A percentile compares a stretch with the other conserved stretches of the same genome.
Evolutionary conservation across 176 grass and related monocot genomes (phyloP).

Genomic region (Paspalum vaginatum): DNA sequence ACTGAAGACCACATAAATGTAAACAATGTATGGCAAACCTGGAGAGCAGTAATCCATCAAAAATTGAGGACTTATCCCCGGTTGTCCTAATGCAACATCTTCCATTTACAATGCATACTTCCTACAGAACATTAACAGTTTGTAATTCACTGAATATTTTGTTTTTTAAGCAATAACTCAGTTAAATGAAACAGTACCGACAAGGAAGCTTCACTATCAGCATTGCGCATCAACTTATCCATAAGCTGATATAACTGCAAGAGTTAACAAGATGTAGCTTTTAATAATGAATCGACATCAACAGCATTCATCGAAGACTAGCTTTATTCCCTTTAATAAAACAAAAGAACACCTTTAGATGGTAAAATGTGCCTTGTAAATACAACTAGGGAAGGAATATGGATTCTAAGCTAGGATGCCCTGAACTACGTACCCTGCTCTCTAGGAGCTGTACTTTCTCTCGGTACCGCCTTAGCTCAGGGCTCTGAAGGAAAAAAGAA

Average conservation of each 20-base stretch:
- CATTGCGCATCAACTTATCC: constrained; percentile 62
- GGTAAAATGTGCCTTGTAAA: constrained; percentile 15
- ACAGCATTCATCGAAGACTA: constrained; percentile 22
- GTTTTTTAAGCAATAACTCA: constrained; percentile 32
- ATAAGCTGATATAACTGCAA: constrained; percentile 77
- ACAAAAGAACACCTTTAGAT: not conserved
- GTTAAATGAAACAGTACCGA: constrained; percentile 63
- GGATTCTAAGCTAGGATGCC: not conserved
- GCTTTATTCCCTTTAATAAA: not conserved
- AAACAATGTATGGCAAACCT: constrained; percentile 45
- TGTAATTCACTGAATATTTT: constrained; percentile 25
- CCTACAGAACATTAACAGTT: constrained; percentile 53
- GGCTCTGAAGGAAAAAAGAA: constrained; percentile 48
- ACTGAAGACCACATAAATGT: constrained; percentile 10
- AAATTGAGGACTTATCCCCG: constrained; percentile 34
- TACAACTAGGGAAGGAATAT: not conserved
- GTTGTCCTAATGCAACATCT: constrained; percentile 68
- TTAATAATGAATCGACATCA: constrained; percentile 11
- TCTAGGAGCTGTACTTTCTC: constrained; percentile 64
- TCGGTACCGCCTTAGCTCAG: constrained; percentile 62
- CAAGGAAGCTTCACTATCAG: constrained; percentile 54
- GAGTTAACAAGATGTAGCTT: constrained; percentile 29
- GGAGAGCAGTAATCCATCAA: constrained; percentile 69
- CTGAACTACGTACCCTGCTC: constrained; percentile 53
- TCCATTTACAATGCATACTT: constrained; percentile 77